phyloP scores from a whole-genome alignment of 371 early-diverging fungal genomes.

The Batkoa obscura region DNA sequence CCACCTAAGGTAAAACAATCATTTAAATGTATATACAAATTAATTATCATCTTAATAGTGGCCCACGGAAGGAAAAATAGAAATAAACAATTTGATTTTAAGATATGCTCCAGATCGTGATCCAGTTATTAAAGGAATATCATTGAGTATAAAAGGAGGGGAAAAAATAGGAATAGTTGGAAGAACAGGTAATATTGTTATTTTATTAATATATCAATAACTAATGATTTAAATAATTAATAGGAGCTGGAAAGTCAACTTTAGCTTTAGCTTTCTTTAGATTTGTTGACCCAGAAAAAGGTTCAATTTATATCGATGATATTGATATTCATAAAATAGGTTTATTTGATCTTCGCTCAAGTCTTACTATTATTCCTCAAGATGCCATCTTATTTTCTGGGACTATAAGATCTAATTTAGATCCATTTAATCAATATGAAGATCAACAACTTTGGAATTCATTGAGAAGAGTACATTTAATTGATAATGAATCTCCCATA shows the following conservation, averaged over 20 bases:
- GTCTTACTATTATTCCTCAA: conserved; percentile 52
- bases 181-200: too few relatives aligned
- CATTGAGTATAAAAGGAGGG: conserved; percentile 22
- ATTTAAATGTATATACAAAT: too few relatives aligned
- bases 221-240: too few relatives aligned
- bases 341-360: conserved; percentile 35
- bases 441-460: conserved; percentile 49
- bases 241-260: conserved; percentile 54
- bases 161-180: conserved; percentile 46
- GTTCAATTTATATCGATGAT: conserved; percentile 42
- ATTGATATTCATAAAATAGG: conserved; percentile 41
- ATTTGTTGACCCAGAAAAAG: conserved; percentile 37
- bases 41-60: too few relatives aligned
- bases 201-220: too few relatives aligned
- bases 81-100: conserved; percentile 29
- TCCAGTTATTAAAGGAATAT: conserved; percentile 31
- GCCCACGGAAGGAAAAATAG: conserved; percentile 39
- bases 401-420: conserved; percentile 41
- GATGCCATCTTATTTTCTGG: conserved; percentile 44
- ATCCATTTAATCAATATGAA: conserved; percentile 34
- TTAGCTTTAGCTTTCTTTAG: conserved; percentile 44
- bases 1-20: too few relatives aligned
- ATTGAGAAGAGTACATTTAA: conserved; percentile 23
- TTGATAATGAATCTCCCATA: conserved; percentile 7
- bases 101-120: conserved; percentile 36